phyloP scores from a whole-genome alignment of 2,329 filamentous ascomycete species.

The Ophiostoma sp. region DNA sequence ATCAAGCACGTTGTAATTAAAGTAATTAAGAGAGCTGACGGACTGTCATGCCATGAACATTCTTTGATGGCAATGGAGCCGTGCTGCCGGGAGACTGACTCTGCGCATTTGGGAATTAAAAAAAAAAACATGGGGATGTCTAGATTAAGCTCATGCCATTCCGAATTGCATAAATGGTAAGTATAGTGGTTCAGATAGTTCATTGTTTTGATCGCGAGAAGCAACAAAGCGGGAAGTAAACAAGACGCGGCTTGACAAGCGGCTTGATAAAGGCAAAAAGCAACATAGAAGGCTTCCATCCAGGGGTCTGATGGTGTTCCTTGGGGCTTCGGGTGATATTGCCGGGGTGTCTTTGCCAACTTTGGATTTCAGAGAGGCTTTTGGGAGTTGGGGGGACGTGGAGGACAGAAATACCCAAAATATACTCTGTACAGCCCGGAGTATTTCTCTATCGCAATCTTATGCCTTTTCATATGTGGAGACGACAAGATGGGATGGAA shows the following conservation, averaged over 20 bases:
- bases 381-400: not conserved
- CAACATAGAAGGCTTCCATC: slow-evolving; percentile 20
- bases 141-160: too few species aligned
- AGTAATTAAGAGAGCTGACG: not conserved
- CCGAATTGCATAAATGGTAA: too few species aligned
- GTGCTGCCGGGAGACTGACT: not conserved
- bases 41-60: slow-evolving; percentile 1
- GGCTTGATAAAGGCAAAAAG: not conserved
- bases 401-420: not conserved
- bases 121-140: not conserved
- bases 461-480: not conserved
- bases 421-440: not conserved
- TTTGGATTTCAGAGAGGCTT: not conserved
- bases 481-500: slow-evolving; percentile 13
- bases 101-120: too few species aligned
- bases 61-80: slow-evolving; percentile 1
- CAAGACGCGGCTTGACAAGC: not conserved
- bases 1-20: not conserved
- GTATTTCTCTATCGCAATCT: slow-evolving; percentile 8
- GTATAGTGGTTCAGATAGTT: not conserved
- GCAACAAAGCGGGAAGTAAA: not conserved
- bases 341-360: not conserved
- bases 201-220: not conserved
- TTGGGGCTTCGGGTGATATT: slow-evolving; percentile 2
- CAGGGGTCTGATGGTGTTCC: slow-evolving; percentile 13